phyloP scores from a whole-genome alignment of 768 basidiomycete genomes.

The Sporobolomyces phaffii region DNA sequence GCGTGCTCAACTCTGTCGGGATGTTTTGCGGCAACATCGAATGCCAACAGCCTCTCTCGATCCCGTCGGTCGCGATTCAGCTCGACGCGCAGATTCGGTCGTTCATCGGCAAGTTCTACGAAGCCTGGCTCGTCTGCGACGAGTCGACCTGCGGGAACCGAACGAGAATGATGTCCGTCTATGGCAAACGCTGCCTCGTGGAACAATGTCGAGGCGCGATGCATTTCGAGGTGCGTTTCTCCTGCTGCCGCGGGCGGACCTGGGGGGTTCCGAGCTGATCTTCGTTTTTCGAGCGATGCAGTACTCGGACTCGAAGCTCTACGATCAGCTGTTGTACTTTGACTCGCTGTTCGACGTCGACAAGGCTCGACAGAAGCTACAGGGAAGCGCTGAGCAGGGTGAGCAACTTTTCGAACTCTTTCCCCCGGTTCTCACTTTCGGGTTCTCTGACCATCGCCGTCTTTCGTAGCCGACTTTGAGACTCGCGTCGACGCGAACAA shows the following conservation, averaged over 20 bases:
- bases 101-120: constrained; percentile 73
- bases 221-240: constrained; percentile 62
- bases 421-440: neutral
- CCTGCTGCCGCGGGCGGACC: too few relatives aligned
- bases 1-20: constrained; percentile 61
- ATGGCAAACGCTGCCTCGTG: constrained; percentile 72
- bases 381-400: constrained; percentile 30
- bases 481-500: constrained; percentile 55
- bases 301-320: constrained; percentile 78
- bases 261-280: neutral
- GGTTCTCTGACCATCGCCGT: neutral
- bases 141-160: constrained; percentile 74
- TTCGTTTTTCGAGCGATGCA: constrained; percentile 44
- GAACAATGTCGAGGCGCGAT: constrained; percentile 65
- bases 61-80: constrained; percentile 68
- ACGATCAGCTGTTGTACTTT: constrained; percentile 85
- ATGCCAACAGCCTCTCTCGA: constrained; percentile 56
- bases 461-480: constrained; percentile 54
- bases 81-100: constrained; percentile 78
- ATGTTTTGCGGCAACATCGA: constrained; percentile 57
- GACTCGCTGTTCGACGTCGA: constrained; percentile 66
- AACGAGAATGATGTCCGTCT: constrained; percentile 91
- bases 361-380: constrained; percentile 49
- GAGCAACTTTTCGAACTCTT: neutral
- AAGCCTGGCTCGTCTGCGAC: constrained; percentile 80